Conservation (phyloP, 805 yeast species). For the Scheffersomyces coipomensis region DNA sequence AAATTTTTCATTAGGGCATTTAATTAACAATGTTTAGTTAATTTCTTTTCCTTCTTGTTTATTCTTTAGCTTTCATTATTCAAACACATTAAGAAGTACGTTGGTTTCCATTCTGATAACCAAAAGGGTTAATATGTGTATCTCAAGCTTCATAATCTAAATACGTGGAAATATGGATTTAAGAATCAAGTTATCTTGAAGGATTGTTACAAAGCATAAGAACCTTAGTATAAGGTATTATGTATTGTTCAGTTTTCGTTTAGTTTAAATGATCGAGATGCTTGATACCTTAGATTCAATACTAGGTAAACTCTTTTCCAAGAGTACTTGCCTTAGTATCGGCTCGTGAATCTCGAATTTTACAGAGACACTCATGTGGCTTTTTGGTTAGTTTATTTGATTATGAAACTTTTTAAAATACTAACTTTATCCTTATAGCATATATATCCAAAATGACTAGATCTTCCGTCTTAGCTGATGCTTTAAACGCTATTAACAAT, state of each 20-base stretch:
- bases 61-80: too few relatives aligned
- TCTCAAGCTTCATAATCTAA: constrained; percentile 6
- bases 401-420: neutral
- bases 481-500: constrained; percentile 95
- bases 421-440: constrained; percentile 5
- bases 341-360: constrained; percentile 33
- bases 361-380: constrained; percentile 40
- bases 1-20: too few relatives aligned
- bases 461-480: constrained; percentile 98
- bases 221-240: neutral
- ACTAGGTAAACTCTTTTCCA: too few relatives aligned
- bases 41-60: too few relatives aligned
- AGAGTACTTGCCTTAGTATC: too few relatives aligned
- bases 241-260: constrained; percentile 4
- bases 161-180: constrained; percentile 6
- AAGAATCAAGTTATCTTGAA: constrained; percentile 19
- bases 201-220: constrained; percentile 2
- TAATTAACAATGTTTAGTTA: too few relatives aligned
- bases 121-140: constrained; percentile 2
- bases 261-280: constrained; percentile 13
- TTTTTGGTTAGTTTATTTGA: constrained; percentile 8
- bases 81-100: neutral
- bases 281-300: constrained; percentile 22
- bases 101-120: neutral
- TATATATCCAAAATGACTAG: constrained; percentile 74